These are phyloP conservation scores for Alternaria triticimaculans DNA, from an alignment of 2,329 filamentous ascomycete genomes.

Conservation along the genomic window DNA sequence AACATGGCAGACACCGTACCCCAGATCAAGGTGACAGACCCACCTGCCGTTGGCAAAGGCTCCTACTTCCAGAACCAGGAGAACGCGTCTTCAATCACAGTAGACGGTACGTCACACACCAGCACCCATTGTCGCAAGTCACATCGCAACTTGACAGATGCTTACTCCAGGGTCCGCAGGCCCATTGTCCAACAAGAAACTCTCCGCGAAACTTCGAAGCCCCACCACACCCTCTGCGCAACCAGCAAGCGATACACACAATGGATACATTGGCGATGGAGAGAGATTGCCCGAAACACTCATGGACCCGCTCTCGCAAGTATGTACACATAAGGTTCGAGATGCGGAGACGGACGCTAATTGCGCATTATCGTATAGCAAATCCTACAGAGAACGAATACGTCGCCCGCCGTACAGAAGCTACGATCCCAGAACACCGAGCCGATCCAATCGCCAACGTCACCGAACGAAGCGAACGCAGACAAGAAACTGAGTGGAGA, in stretches of 20 bases:
- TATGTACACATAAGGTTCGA: conserved; percentile 50
- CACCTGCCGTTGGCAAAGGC: conserved; percentile 42
- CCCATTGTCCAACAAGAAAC: conserved; percentile 34
- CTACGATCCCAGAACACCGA: conserved; percentile 58
- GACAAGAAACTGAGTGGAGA: conserved; percentile 41
- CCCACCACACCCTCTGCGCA: conserved; percentile 28
- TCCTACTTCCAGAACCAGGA: conserved; percentile 38
- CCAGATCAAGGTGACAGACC: conserved; percentile 55
- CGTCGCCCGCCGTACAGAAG: conserved; percentile 64
- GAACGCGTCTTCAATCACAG: conserved; percentile 25
- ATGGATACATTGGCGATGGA: conserved; percentile 24
- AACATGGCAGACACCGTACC: conserved; percentile 50
- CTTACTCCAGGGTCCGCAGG: conserved; percentile 28
- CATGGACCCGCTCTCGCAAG: conserved; percentile 73
- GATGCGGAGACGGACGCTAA: conserved; percentile 18
- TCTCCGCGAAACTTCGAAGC: conserved; percentile 34
- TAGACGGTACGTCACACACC: conserved; percentile 32
- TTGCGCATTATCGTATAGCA: conserved; percentile 48
- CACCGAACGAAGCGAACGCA: conserved; percentile 60
- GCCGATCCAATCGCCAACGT: conserved; percentile 34
- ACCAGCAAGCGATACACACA: conserved; percentile 25
- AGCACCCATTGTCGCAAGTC: background rate
- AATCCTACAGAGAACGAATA: conserved; percentile 70
- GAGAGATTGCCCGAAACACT: conserved; percentile 46
- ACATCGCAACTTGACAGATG: conserved; percentile 4